phyloP scores from a whole-genome alignment of 1,139 yeast genomes.

The Kazachstania sp. region DNA sequence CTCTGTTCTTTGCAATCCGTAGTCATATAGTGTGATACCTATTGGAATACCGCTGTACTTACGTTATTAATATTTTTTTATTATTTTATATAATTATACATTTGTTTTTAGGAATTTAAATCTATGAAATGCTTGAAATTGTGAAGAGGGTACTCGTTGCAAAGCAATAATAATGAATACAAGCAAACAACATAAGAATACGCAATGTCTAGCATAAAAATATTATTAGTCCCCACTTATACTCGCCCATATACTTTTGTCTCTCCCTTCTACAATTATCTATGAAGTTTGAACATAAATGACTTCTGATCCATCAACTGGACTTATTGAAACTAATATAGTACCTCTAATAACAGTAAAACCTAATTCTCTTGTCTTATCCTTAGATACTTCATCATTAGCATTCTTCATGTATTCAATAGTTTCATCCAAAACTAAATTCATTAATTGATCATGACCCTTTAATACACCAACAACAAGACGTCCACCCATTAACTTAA shows the following conservation, averaged over 20 bases:
- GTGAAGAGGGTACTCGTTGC: too few relatives aligned
- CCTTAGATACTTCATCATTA: conserved; percentile 46
- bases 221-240: too few relatives aligned
- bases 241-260: neutral
- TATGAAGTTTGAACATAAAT: conserved; percentile 36
- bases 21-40: too few relatives aligned
- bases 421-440: conserved; percentile 80
- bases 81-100: too few relatives aligned
- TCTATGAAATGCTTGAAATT: too few relatives aligned
- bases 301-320: conserved; percentile 72
- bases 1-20: too few relatives aligned
- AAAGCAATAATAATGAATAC: too few relatives aligned
- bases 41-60: too few relatives aligned
- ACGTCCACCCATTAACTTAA: conserved; percentile 84
- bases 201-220: too few relatives aligned
- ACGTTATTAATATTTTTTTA: too few relatives aligned
- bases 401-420: conserved; percentile 62
- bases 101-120: too few relatives aligned
- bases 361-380: conserved; percentile 57
- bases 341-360: conserved; percentile 86
- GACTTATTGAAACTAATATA: conserved; percentile 68
- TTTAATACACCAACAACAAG: conserved; percentile 67
- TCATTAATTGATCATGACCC: conserved; percentile 91
- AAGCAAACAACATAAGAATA: too few relatives aligned
- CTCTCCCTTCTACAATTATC: neutral